These are phyloP conservation scores for Trichoderma reesei DNA, from an alignment of 495 filamentous ascomycete species.

Conservation along the genomic window DNA sequence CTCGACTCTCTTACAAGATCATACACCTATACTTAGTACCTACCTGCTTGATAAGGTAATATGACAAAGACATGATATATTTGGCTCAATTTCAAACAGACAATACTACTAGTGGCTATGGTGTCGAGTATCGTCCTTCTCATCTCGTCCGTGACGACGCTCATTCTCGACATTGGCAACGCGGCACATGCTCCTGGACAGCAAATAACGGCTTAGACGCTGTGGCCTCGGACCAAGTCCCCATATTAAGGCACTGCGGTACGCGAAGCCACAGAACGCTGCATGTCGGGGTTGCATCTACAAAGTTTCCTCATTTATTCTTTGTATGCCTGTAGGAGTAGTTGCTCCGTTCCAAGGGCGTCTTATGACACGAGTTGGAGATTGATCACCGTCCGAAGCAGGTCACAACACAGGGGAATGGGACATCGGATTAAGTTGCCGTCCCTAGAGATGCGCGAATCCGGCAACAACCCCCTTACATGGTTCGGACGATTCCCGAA, in stretches of 20 bases:
- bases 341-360: too few relatives aligned
- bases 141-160: too few relatives aligned
- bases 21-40: too few relatives aligned
- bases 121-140: too few relatives aligned
- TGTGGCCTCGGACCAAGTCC: neutral
- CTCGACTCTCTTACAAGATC: neutral
- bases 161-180: too few relatives aligned
- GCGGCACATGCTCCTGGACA: too few relatives aligned
- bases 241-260: neutral
- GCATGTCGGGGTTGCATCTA: neutral
- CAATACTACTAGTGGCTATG: too few relatives aligned
- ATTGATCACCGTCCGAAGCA: neutral
- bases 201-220: neutral
- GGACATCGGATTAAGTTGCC: neutral
- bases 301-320: too few relatives aligned
- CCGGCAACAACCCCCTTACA: neutral
- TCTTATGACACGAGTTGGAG: neutral
- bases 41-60: too few relatives aligned
- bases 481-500: neutral
- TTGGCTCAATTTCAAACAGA: too few relatives aligned
- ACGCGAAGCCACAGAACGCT: neutral
- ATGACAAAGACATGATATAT: too few relatives aligned
- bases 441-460: neutral
- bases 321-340: too few relatives aligned
- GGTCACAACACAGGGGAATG: neutral